phyloP scores from a whole-genome alignment of 2,329 filamentous ascomycete genomes.

The Seiridium unicorne region DNA sequence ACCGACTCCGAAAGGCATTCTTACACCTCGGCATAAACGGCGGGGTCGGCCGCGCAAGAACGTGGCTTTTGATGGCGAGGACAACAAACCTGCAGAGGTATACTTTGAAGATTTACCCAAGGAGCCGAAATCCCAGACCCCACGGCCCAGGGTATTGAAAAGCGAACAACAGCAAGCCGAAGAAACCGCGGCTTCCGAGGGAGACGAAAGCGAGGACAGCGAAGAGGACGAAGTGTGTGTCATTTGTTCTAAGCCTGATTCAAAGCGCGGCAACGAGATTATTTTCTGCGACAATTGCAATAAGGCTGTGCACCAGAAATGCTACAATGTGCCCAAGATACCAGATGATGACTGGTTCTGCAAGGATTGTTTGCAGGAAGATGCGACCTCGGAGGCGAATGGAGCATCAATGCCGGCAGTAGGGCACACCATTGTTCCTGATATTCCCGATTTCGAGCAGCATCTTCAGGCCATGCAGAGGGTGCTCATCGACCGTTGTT shows the following conservation, averaged over 20 bases:
- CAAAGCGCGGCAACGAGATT: conserved; percentile 58
- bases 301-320: conserved; percentile 60
- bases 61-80: conserved; percentile 48
- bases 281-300: conserved; percentile 65
- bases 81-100: conserved; percentile 33
- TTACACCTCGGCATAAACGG: conserved; percentile 51
- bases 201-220: conserved; percentile 27
- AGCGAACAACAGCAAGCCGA: conserved; percentile 8
- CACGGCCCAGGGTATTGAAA: conserved; percentile 2
- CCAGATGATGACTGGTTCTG: conserved; percentile 65
- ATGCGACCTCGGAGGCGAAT: conserved; percentile 24
- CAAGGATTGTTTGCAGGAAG: conserved; percentile 52
- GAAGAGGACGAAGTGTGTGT: conserved; percentile 55
- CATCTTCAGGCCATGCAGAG: conserved; percentile 55
- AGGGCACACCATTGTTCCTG: conserved; percentile 26
- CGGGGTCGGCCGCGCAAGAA: conserved; percentile 45
- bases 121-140: conserved; percentile 23
- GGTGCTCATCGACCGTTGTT: conserved; percentile 57
- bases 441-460: conserved; percentile 57
- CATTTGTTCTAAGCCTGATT: conserved; percentile 57
- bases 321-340: conserved; percentile 55
- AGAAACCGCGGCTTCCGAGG: conserved; percentile 15
- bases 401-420: too few species aligned
- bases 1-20: conserved; percentile 49
- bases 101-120: conserved; percentile 50